A percentile compares a stretch with the other conserved stretches of the same genome.
phyloP scores from a whole-genome alignment of 176 grass and related monocot genomes.

The Juncus inflexus region DNA sequence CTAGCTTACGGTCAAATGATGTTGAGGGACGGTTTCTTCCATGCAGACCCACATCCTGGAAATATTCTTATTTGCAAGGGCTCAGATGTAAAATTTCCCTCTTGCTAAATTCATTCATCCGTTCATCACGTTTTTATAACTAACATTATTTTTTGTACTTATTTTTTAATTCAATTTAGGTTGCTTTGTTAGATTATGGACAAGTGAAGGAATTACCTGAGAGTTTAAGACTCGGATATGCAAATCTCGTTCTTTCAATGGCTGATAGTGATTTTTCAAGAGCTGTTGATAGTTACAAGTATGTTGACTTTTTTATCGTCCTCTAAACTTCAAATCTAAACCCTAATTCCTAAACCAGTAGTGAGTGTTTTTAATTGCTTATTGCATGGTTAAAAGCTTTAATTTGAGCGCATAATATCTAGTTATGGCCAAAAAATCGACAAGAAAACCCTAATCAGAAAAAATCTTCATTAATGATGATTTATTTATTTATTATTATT shows the following conservation, averaged over 20 bases:
- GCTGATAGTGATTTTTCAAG: slow-evolving; percentile 64
- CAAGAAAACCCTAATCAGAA: no score
- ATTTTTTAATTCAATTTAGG: slow-evolving; percentile 38
- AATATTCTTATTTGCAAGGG: slow-evolving; percentile 92
- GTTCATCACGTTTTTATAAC: slow-evolving; percentile 17
- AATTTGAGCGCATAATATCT: no score
- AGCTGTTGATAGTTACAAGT: slow-evolving; percentile 66
- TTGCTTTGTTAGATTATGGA: slow-evolving; percentile 97
- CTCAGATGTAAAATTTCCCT: slow-evolving; percentile 56
- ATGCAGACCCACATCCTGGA: slow-evolving; percentile 99
- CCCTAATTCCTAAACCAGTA: not conserved
- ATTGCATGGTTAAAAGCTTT: not conserved
- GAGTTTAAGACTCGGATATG: slow-evolving; percentile 83
- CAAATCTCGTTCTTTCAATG: slow-evolving; percentile 92
- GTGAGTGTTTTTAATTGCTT: no score
- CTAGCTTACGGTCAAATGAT: slow-evolving; percentile 99
- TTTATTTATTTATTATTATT: no score
- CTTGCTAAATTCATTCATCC: not conserved
- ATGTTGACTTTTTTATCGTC: slow-evolving; percentile 19
- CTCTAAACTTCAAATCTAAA: slow-evolving; percentile 16
- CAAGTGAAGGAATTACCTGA: slow-evolving; percentile 97
- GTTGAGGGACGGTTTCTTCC: slow-evolving; percentile 95
- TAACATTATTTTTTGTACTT: slow-evolving; percentile 3
- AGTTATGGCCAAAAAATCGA: no score
- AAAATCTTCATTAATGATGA: no score